A percentile compares a stretch with the other conserved stretches of the same genome.
phyloP scores from a whole-genome alignment of 2,329 filamentous ascomycete species.

The Fusarium burgessii region DNA sequence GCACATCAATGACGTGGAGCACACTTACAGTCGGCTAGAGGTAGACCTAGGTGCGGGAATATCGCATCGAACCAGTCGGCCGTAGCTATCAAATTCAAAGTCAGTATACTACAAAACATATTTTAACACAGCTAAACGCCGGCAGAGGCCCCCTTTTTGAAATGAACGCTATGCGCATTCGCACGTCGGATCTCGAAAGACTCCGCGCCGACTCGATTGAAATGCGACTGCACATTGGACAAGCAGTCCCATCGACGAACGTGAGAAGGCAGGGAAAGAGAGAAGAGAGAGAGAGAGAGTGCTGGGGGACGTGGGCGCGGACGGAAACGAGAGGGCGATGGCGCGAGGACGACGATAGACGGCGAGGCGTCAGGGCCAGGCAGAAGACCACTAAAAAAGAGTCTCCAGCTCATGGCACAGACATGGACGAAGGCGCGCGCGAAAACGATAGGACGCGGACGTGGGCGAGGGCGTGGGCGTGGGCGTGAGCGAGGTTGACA shows the following conservation, averaged over 20 bases:
- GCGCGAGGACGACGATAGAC: slow-evolving; percentile 47
- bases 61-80: slow-evolving; percentile 96
- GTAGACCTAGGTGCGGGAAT: slow-evolving; percentile 96
- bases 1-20: background rate
- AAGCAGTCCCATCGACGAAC: slow-evolving; percentile 46
- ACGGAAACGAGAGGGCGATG: slow-evolving; percentile 47
- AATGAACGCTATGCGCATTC: slow-evolving; percentile 44
- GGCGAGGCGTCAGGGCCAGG: slow-evolving; percentile 45
- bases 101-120: slow-evolving; percentile 61
- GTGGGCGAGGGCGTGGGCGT: slow-evolving; percentile 55
- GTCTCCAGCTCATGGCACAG: slow-evolving; percentile 38
- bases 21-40: slow-evolving; percentile 90
- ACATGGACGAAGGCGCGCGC: slow-evolving; percentile 44
- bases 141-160: slow-evolving; percentile 45
- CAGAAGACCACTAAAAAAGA: slow-evolving; percentile 41
- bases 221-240: slow-evolving; percentile 46
- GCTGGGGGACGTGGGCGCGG: slow-evolving; percentile 45
- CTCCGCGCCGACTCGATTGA: slow-evolving; percentile 43
- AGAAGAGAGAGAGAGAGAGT: background rate
- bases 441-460: slow-evolving; percentile 52
- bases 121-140: slow-evolving; percentile 37
- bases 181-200: slow-evolving; percentile 41
- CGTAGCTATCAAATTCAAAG: slow-evolving; percentile 75
- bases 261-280: slow-evolving; percentile 39
- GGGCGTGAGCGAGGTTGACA: slow-evolving; percentile 70